Conservation (phyloP, 345 rosid species). For the Eucalyptus erythrocorys region DNA sequence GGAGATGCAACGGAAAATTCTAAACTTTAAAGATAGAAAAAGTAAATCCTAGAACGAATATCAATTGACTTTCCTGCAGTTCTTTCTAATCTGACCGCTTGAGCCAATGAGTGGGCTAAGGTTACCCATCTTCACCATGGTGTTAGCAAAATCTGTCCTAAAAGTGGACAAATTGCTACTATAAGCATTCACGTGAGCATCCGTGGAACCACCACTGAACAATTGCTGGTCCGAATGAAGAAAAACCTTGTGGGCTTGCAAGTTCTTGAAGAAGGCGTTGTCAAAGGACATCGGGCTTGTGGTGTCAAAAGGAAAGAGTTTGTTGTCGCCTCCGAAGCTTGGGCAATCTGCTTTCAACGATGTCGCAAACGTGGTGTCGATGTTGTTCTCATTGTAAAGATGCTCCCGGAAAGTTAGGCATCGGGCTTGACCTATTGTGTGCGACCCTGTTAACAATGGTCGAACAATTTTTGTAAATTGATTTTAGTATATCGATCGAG, state of each 20-base stretch:
- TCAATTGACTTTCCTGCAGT: conserved; percentile 25
- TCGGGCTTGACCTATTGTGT: conserved; percentile 51
- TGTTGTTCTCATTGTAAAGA: conserved; percentile 37
- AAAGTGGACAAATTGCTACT: conserved; percentile 14
- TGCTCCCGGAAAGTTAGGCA: conserved; percentile 28
- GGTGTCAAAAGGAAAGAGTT: conserved; percentile 33
- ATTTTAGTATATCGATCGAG: background rate
- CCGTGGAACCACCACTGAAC: conserved; percentile 32
- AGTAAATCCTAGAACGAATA: background rate
- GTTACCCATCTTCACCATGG: conserved; percentile 44
- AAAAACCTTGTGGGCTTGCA: conserved; percentile 32
- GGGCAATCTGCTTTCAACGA: conserved; percentile 23
- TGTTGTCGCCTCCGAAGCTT: conserved; percentile 12
- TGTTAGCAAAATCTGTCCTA: conserved; percentile 26
- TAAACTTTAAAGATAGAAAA: background rate
- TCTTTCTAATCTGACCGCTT: conserved; percentile 32
- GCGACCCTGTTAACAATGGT: conserved; percentile 6
- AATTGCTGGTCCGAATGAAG: conserved; percentile 58
- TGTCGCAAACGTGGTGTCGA: conserved; percentile 14
- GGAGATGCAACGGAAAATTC: background rate
- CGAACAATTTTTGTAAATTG: background rate
- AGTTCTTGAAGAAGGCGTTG: conserved; percentile 44
- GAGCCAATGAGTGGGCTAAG: conserved; percentile 27
- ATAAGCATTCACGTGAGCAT: conserved; percentile 30
- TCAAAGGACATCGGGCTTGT: conserved; percentile 32